Conservation (phyloP, 163 green algal species). For the Picocystis sp. region DNA sequence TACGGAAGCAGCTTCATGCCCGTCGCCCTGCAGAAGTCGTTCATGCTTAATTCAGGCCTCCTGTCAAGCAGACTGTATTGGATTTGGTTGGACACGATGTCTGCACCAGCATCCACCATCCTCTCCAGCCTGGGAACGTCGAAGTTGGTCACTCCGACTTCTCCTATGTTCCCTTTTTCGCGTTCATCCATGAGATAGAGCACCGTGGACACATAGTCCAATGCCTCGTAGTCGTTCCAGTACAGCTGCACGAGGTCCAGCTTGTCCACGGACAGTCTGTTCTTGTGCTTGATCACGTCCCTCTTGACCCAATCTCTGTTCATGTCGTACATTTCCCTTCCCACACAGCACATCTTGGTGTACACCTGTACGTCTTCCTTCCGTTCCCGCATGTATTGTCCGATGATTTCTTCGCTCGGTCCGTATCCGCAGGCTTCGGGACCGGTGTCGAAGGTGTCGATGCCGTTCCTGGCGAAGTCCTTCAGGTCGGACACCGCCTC, state of each 20-base stretch:
- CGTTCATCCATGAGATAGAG: constrained; percentile 36
- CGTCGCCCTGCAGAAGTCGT: constrained; percentile 34
- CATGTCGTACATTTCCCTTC: constrained; percentile 25
- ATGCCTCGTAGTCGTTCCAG: constrained; percentile 46
- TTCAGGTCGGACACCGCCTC: constrained; percentile 50
- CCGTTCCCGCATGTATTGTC: constrained; percentile 31
- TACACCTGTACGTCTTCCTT: constrained; percentile 27
- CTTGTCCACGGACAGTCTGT: constrained; percentile 23
- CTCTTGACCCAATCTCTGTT: constrained; percentile 23
- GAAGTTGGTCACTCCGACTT: constrained; percentile 67
- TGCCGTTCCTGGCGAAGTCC: constrained; percentile 37
- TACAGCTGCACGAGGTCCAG: constrained; percentile 61
- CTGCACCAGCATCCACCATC: constrained; percentile 41
- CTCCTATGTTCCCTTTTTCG: constrained; percentile 30
- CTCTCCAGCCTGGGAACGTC: constrained; percentile 39
- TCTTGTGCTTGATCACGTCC: constrained; percentile 20
- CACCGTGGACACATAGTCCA: constrained; percentile 38
- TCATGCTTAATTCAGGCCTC: constrained; percentile 47
- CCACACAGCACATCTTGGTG: constrained; percentile 64
- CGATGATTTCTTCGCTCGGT: constrained; percentile 54
- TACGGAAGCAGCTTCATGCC: constrained; percentile 53
- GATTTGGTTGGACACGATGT: constrained; percentile 34
- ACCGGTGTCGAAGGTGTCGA: constrained; percentile 53
- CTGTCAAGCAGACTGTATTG: constrained; percentile 71
- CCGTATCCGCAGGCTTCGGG: constrained; percentile 41